Percentiles rank a stretch among this genome's conserved stretches.
Conservation (phyloP, 2,329 filamentous ascomycete genomes). For the Fusarium sp. region DNA sequence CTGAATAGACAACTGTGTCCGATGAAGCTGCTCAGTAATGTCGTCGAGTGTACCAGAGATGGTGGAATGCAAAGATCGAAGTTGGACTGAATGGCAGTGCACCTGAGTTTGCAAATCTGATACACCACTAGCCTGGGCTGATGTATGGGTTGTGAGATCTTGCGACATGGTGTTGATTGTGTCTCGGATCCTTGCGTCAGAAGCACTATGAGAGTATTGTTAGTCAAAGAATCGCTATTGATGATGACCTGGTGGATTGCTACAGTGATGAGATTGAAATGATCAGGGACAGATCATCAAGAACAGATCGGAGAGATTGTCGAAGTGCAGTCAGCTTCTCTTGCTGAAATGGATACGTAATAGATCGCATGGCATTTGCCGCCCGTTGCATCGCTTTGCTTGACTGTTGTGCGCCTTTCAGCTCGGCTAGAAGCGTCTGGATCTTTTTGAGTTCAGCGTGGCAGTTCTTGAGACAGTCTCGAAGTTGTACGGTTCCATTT, state of each 20-base stretch:
- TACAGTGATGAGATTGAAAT: neutral
- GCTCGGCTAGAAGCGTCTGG: too few relatives aligned
- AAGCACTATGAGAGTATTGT: neutral
- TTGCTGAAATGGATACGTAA: neutral
- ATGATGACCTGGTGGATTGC: too few relatives aligned
- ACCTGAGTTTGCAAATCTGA: neutral
- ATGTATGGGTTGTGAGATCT: neutral
- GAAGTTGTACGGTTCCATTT: too few relatives aligned
- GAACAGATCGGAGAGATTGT: neutral
- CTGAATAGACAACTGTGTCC: accelerated
- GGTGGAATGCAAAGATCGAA: neutral
- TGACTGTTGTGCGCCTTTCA: too few relatives aligned
- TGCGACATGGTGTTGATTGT: neutral
- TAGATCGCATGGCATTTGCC: neutral
- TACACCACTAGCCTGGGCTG: accelerated
- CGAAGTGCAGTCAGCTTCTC: neutral
- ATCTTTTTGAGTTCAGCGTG: too few relatives aligned
- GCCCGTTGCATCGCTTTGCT: neutral
- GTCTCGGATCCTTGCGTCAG: neutral
- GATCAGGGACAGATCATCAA: neutral
- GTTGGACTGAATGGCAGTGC: neutral
- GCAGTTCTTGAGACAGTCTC: too few relatives aligned
- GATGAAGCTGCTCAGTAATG: neutral
- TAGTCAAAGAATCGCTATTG: neutral
- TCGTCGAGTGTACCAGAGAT: accelerated